Percentiles rank a stretch among this genome's conserved stretches.
phyloP scores from a whole-genome alignment of 2,329 filamentous ascomycete species.

The Monascus ruber region DNA sequence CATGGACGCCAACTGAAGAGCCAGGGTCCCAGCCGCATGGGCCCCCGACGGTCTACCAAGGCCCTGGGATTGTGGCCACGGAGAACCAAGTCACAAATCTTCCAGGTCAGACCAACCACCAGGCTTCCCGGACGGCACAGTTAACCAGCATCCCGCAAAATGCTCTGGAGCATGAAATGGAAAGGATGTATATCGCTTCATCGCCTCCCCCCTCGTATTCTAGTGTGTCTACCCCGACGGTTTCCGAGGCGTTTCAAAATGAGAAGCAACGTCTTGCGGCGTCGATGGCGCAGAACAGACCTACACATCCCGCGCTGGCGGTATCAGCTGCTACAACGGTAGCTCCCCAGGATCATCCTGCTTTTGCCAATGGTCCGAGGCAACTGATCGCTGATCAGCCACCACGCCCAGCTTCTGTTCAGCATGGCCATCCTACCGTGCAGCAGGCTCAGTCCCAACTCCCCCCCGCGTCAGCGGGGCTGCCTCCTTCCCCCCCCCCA shows the following conservation, averaged over 20 bases:
- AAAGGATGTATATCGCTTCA: constrained; percentile 65
- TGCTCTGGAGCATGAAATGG: constrained; percentile 76
- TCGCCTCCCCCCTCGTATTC: constrained; percentile 95
- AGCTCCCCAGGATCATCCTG: constrained; percentile 55
- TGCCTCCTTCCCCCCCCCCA: constrained; percentile 74
- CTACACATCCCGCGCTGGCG: constrained; percentile 16
- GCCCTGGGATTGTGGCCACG: constrained; percentile 53
- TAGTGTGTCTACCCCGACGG: constrained; percentile 47
- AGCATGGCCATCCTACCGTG: constrained; percentile 21
- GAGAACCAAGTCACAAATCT: constrained; percentile 29
- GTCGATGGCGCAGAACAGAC: constrained; percentile 8
- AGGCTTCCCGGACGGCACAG: constrained; percentile 13
- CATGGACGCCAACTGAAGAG: constrained; percentile 91
- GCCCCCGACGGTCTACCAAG: constrained; percentile 84
- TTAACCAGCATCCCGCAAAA: constrained; percentile 44
- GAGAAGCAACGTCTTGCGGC: constrained; percentile 57
- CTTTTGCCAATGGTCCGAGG: constrained; percentile 75
- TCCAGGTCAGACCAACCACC: constrained; percentile 18
- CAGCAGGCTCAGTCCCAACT: constrained; percentile 16
- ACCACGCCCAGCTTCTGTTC: constrained; percentile 23
- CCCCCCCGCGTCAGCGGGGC: constrained; percentile 29
- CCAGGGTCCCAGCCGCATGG: constrained; percentile 80
- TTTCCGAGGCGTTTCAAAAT: constrained; percentile 54
- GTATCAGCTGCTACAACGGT: constrained; percentile 11
- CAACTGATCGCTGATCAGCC: constrained; percentile 21